Conservation (phyloP, 1,284 basidiomycete genomes). For the Melampsora larici-populina region DNA sequence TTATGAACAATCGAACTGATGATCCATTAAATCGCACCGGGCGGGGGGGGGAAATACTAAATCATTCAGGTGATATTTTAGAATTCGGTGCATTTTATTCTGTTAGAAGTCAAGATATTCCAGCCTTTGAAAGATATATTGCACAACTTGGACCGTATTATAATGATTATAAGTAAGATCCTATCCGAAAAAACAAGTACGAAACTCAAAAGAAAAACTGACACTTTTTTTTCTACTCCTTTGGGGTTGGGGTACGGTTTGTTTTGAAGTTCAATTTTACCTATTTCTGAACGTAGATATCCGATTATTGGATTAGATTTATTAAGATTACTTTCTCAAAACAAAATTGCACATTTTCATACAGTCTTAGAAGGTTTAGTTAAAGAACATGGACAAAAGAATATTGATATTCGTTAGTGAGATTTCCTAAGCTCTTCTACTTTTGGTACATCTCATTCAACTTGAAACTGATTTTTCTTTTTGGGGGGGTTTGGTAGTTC, state of each 20-base stretch:
- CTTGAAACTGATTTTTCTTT: not conserved
- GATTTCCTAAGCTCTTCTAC: too few species aligned
- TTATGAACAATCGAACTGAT: too few species aligned
- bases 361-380: conserved; percentile 74
- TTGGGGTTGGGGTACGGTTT: too few species aligned
- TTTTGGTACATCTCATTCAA: not conserved
- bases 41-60: too few species aligned
- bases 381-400: conserved; percentile 41
- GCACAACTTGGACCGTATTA: conserved; percentile 89
- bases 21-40: too few species aligned
- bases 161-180: conserved; percentile 69
- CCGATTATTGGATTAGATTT: conserved; percentile 89
- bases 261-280: conserved; percentile 71
- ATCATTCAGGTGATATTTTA: conserved; percentile 81
- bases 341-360: conserved; percentile 96
- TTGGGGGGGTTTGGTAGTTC: too few species aligned
- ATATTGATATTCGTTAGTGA: conserved; percentile 47
- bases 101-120: conserved; percentile 78
- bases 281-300: conserved; percentile 77
- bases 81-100: conserved; percentile 94
- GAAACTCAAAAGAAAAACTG: not conserved
- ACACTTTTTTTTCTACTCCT: too few species aligned
- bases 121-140: conserved; percentile 92
- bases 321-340: conserved; percentile 88
- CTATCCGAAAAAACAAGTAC: not conserved